These are phyloP conservation scores for Coniella vitis DNA, from an alignment of 2,329 filamentous ascomycete species.

Conservation along the genomic window DNA sequence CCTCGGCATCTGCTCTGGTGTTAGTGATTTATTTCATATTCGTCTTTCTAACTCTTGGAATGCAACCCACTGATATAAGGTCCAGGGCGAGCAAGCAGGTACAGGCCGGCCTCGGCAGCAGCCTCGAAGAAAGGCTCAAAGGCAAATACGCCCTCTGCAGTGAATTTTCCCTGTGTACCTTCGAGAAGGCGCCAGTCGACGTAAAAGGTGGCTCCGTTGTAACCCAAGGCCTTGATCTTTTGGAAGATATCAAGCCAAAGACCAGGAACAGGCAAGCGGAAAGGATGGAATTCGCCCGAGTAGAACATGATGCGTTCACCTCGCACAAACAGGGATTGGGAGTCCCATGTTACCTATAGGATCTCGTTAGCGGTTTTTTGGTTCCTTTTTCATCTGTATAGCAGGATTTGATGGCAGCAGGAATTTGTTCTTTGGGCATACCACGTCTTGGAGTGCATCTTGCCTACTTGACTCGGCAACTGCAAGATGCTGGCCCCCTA, in stretches of 20 bases:
- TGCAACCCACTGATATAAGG: slow-evolving; percentile 55
- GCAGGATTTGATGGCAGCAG: background rate
- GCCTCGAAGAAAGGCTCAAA: slow-evolving; percentile 71
- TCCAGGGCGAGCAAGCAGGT: slow-evolving; percentile 64
- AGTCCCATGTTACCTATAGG: slow-evolving; percentile 57
- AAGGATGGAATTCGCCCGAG: slow-evolving; percentile 69
- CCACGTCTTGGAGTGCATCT: slow-evolving; percentile 9
- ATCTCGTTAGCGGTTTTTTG: background rate
- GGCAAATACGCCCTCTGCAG: slow-evolving; percentile 64
- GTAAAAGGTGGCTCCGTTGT: slow-evolving; percentile 75
- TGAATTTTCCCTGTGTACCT: slow-evolving; percentile 63
- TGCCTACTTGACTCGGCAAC: slow-evolving; percentile 3
- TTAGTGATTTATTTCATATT: too few species aligned
- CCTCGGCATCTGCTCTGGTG: slow-evolving; percentile 51
- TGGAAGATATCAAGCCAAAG: slow-evolving; percentile 65
- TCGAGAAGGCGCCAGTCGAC: slow-evolving; percentile 73
- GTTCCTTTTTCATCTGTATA: too few species aligned
- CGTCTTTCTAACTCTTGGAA: too few species aligned
- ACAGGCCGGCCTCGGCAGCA: slow-evolving; percentile 66
- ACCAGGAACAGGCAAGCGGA: slow-evolving; percentile 36
- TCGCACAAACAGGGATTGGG: slow-evolving; percentile 61
- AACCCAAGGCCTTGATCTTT: slow-evolving; percentile 75
- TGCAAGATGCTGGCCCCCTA: background rate
- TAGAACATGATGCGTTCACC: slow-evolving; percentile 67
- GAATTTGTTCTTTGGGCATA: background rate